Base-by-base conservation (phyloP, 83 land plant species). In the Picea engelmannii region DNA sequence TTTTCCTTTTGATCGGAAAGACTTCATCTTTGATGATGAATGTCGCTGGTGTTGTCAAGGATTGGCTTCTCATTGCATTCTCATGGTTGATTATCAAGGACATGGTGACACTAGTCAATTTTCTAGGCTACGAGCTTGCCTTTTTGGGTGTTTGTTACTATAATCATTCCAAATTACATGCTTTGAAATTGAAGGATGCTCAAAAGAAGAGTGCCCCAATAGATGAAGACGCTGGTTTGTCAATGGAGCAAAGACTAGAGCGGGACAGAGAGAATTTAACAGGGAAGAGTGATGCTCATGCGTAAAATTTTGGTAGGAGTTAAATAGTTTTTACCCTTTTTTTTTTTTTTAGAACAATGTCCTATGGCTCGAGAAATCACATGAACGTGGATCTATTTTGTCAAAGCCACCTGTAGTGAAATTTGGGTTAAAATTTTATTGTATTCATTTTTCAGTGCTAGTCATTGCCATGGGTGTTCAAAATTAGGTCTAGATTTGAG, bases 41-140 rank as follows among this genome's bases (percentile, higher is more conserved):
- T 75, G 95, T 94, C 18, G 96, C 96, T 55, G 96, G 96, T 1
- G 95, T 94, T 5, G 96, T 94, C 8, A 94, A 94, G 87, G 96
- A 94, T 67, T 94, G 96, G 96, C 80, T 94, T 58, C 84, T 94
- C 55, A 94, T 94, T 58, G 96, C 96, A 24, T 94, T 94, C 85
- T 94, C 96, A 0, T 94, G 96, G 96, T 90, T 93, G 11, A 89
- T 94, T 6, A 94, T 94, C 69, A 85, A 86, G 82, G 96, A 93
- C 47, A 52, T 15, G 12, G 58, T 52, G 58, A 52, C 58, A 11
- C 58, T 13, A 0, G 12, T 93, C 21, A 93, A 93, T 52, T 75
- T 93, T 81, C n/a, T 93, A 65, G 96, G 96, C 4, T 93, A 93
- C 59, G 90, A 86, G 0, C 66, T 93, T 31, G 94, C 96, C 0